A percentile compares a stretch with the other conserved stretches of the same genome.
Evolutionary conservation across 495 filamentous ascomycete species (phyloP).

Genomic region (Hypoxylon trugodes): DNA sequence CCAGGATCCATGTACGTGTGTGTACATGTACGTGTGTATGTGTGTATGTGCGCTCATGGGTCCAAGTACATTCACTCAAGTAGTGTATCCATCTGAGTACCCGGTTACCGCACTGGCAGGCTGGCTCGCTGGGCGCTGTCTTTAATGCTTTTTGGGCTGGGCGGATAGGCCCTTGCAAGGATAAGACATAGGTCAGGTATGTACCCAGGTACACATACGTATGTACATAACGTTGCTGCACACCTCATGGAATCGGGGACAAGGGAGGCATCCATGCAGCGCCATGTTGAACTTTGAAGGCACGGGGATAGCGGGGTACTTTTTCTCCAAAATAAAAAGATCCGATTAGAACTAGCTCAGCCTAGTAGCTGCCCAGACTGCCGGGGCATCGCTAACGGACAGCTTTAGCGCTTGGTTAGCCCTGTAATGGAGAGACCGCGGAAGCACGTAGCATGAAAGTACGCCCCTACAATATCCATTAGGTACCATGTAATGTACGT

Average conservation of each 20-base stretch:
- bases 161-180: conserved; percentile 20
- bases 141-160: conserved; percentile 26
- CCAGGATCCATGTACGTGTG: too few species aligned
- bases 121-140: conserved; percentile 16
- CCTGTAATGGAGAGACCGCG: conserved; percentile 3
- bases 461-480: conserved; percentile 8
- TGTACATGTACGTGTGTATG: conserved; percentile 18
- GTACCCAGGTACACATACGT: neutral
- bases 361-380: conserved; percentile 9
- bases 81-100: too few species aligned
- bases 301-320: conserved; percentile 14
- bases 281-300: neutral
- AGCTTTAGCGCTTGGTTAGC: conserved; percentile 13
- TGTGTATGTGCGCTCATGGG: neutral
- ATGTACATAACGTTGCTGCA: neutral
- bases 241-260: too few species aligned
- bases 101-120: too few species aligned
- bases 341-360: conserved; percentile 20
- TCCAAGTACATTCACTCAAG: too few species aligned
- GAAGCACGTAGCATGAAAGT: too few species aligned
- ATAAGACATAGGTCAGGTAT: neutral
- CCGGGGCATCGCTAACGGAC: conserved; percentile 7
- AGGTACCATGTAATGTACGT: too few species aligned
- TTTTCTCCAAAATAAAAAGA: conserved; percentile 10
- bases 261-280: conserved; percentile 11